Percentiles rank a stretch among this genome's conserved stretches.
phyloP scores from a whole-genome alignment of 2,329 filamentous ascomycete species.

The Cryphonectria naterciae region DNA sequence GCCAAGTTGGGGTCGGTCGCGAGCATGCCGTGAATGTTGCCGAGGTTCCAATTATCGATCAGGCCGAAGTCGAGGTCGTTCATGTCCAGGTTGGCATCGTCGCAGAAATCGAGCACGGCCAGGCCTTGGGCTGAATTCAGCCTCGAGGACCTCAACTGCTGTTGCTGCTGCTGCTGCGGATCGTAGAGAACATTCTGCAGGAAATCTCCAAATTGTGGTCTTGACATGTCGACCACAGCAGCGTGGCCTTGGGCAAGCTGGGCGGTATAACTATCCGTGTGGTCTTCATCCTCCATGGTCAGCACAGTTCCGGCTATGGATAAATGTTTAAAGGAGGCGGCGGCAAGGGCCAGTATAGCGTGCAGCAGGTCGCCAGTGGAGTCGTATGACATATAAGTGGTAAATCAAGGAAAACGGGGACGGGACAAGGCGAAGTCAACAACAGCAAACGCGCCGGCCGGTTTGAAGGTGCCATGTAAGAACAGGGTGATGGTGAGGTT shows the following conservation, averaged over 20 bases:
- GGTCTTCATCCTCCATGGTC: slow-evolving; percentile 26
- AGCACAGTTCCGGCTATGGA: background rate
- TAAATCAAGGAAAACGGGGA: background rate
- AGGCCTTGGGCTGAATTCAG: slow-evolving; percentile 46
- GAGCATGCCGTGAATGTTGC: slow-evolving; percentile 35
- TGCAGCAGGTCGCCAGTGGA: background rate
- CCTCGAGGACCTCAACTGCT: slow-evolving; percentile 42
- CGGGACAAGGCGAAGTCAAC: background rate
- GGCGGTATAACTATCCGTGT: slow-evolving; percentile 29
- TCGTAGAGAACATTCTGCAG: slow-evolving; percentile 56
- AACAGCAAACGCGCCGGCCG: too few relatives aligned
- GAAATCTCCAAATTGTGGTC: slow-evolving; percentile 54
- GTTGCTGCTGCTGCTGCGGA: slow-evolving; percentile 34
- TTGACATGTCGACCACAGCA: slow-evolving; percentile 38
- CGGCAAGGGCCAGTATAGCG: background rate
- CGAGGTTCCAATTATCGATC: slow-evolving; percentile 53
- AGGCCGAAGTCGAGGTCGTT: slow-evolving; percentile 57
- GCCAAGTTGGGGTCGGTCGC: slow-evolving; percentile 31
- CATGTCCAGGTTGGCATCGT: slow-evolving; percentile 53
- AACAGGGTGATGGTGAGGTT: background rate
- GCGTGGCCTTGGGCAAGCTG: slow-evolving; percentile 7
- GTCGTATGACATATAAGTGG: background rate
- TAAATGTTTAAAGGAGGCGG: background rate
- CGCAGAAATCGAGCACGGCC: slow-evolving; percentile 54
- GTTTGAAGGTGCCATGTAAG: background rate